Conservation (phyloP, 495 filamentous ascomycete genomes). For the Penicillium egyptiacum region DNA sequence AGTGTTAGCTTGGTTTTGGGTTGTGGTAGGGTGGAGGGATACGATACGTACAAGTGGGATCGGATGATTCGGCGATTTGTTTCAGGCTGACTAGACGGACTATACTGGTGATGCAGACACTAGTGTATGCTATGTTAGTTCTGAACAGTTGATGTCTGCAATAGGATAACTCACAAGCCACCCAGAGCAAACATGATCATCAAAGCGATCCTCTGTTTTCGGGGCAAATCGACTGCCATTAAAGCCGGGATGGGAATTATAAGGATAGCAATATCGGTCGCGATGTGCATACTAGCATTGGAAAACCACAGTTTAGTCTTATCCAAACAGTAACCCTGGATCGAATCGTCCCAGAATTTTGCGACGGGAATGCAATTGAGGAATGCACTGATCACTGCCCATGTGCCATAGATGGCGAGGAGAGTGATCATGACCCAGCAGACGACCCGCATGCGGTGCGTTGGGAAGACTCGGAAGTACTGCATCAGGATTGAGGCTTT, state of each 20-base stretch:
- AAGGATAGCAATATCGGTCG: conserved; percentile 53
- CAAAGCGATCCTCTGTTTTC: conserved; percentile 47
- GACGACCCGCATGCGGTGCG: conserved; percentile 38
- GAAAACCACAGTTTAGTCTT: conserved; percentile 49
- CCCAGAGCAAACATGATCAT: conserved; percentile 53
- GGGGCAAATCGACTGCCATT: conserved; percentile 44
- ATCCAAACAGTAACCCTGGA: conserved; percentile 40
- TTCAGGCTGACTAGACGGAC: conserved; percentile 41
- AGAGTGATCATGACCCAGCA: conserved; percentile 46
- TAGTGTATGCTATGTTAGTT: conserved; percentile 17
- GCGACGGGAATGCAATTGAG: conserved; percentile 48
- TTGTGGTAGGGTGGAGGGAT: neutral
- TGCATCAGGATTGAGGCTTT: conserved; percentile 54
- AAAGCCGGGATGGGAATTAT: conserved; percentile 53
- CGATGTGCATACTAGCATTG: conserved; percentile 52
- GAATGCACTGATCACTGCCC: conserved; percentile 46
- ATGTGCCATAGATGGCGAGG: conserved; percentile 41
- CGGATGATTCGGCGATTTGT: conserved; percentile 38
- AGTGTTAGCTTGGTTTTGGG: conserved; percentile 8
- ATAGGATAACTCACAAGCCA: conserved; percentile 43
- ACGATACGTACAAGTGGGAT: conserved; percentile 42
- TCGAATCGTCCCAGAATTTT: conserved; percentile 42
- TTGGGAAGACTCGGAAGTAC: conserved; percentile 50
- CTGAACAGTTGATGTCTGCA: conserved; percentile 2
- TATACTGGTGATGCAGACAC: conserved; percentile 49